These are phyloP conservation scores for Ambrosia artemisiifolia DNA, from an alignment of 129 eudicot species.

Conservation along the genomic window DNA sequence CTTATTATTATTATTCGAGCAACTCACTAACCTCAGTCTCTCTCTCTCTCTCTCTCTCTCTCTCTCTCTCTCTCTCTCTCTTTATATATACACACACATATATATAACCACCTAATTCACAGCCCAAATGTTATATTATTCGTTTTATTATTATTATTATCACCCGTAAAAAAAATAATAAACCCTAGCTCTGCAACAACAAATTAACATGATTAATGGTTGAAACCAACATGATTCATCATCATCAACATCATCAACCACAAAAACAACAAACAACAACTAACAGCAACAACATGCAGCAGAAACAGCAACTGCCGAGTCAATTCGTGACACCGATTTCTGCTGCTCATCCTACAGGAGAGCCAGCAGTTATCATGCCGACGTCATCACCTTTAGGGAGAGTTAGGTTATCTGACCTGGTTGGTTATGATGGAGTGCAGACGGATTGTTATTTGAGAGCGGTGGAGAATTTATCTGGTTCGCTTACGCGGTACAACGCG, in stretches of 20 bases:
- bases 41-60: too few species aligned
- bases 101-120: background rate
- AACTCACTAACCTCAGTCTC: background rate
- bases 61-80: too few species aligned
- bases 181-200: conserved; percentile 17
- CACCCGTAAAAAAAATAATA: background rate
- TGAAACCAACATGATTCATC: conserved; percentile 45
- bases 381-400: conserved; percentile 31
- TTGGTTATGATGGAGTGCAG: conserved; percentile 73
- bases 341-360: conserved; percentile 30
- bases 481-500: conserved; percentile 73
- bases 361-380: conserved; percentile 16
- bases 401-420: conserved; percentile 61
- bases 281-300: conserved; percentile 7
- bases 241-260: conserved; percentile 37
- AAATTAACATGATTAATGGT: conserved; percentile 41
- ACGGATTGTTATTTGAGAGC: conserved; percentile 55
- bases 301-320: conserved; percentile 19
- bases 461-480: conserved; percentile 68
- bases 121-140: background rate
- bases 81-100: too few species aligned
- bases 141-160: background rate
- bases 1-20: background rate
- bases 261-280: conserved; percentile 16
- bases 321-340: conserved; percentile 33